A percentile compares a stretch with the other conserved stretches of the same genome.
Evolutionary conservation across 805 yeast species (phyloP).

Genomic region (Nakazawaea laoshanensis): DNA sequence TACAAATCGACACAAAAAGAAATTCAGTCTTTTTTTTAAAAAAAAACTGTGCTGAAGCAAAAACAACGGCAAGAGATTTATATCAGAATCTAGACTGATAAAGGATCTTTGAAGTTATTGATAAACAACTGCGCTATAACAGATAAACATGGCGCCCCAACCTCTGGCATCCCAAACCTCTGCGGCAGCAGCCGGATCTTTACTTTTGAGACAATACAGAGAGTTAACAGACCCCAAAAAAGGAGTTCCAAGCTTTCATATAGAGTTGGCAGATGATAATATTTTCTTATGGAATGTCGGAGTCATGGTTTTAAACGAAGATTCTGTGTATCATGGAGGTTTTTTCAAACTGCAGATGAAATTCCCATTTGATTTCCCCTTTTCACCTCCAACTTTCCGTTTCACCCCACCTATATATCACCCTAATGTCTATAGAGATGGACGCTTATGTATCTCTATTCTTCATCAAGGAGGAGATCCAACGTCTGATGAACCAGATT

Average conservation of each 20-base stretch:
- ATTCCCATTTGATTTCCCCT: slow-evolving; percentile 89
- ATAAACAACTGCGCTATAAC: too few relatives aligned
- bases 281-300: slow-evolving; percentile 75
- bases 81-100: too few relatives aligned
- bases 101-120: too few relatives aligned
- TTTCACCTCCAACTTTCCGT: slow-evolving; percentile 84
- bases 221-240: slow-evolving; percentile 91
- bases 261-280: slow-evolving; percentile 42
- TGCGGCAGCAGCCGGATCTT: slow-evolving; percentile 51
- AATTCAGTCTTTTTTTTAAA: too few relatives aligned
- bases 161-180: too few relatives aligned
- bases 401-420: slow-evolving; percentile 92
- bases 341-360: slow-evolving; percentile 91
- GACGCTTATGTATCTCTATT: slow-evolving; percentile 86
- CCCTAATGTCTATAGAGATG: slow-evolving; percentile 92
- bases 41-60: too few relatives aligned
- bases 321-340: slow-evolving; percentile 89
- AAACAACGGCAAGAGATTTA: too few relatives aligned
- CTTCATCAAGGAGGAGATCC: slow-evolving; percentile 89
- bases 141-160: slow-evolving; percentile 6
- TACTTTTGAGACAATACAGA: slow-evolving; percentile 85
- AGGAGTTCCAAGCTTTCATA: slow-evolving; percentile 31
- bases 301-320: slow-evolving; percentile 83
- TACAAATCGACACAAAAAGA: too few relatives aligned
- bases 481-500: slow-evolving; percentile 84